Conservation (phyloP, 2,329 filamentous ascomycete genomes). For the Hymenoscyphus albidus region DNA sequence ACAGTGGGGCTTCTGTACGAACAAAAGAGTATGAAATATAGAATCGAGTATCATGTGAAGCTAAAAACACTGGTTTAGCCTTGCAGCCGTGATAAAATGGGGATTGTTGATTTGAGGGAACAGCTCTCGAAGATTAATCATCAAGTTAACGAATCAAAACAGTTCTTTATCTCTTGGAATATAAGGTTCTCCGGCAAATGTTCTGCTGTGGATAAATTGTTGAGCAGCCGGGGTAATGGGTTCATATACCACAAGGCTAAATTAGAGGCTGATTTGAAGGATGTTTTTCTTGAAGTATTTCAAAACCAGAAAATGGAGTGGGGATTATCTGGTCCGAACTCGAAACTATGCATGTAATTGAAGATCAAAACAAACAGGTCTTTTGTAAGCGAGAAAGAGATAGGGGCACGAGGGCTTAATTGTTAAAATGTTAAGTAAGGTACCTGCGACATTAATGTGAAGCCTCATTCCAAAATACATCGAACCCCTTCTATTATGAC, state of each 20-base stretch:
- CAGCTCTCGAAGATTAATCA: neutral
- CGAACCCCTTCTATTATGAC: too few relatives aligned
- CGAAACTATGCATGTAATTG: neutral
- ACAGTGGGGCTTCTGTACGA: constrained; percentile 3
- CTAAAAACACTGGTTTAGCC: neutral
- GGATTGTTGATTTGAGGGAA: neutral
- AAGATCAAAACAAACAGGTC: neutral
- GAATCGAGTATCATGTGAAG: neutral
- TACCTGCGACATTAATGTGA: neutral
- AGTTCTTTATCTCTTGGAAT: neutral
- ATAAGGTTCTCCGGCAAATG: constrained; percentile 9
- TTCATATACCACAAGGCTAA: constrained; percentile 4
- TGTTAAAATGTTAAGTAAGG: neutral
- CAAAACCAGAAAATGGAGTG: neutral
- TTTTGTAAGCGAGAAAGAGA: neutral
- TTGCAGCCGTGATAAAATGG: neutral
- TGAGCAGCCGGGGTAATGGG: neutral
- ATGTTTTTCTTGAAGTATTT: neutral
- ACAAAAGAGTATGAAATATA: neutral
- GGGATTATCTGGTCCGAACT: neutral
- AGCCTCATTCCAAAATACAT: neutral
- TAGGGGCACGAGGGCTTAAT: neutral
- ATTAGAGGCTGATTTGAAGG: neutral
- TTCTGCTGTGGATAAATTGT: constrained; percentile 5
- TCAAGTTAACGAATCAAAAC: neutral